phyloP scores from a whole-genome alignment of 2,329 filamentous ascomycete species.

The Ophiostoma ips region DNA sequence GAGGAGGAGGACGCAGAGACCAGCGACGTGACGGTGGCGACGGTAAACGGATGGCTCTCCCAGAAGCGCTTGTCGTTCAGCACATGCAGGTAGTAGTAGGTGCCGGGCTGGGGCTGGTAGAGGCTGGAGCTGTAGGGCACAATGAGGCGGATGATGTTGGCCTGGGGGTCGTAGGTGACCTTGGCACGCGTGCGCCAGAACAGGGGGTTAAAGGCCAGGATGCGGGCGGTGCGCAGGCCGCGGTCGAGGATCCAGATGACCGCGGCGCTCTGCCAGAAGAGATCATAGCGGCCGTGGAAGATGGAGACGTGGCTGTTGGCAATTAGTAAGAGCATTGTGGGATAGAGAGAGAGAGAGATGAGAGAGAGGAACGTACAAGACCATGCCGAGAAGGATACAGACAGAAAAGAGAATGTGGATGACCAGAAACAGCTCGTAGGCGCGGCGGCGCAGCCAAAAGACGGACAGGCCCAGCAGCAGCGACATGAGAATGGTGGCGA shows the following conservation, averaged over 20 bases:
- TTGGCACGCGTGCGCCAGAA: slow-evolving; percentile 3
- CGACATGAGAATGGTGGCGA: slow-evolving; percentile 31
- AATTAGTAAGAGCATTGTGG: neutral
- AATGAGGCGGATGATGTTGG: slow-evolving; percentile 10
- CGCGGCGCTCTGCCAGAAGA: slow-evolving; percentile 9
- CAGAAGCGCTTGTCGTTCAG: slow-evolving; percentile 27
- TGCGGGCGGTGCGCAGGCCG: slow-evolving; percentile 18
- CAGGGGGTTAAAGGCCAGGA: slow-evolving; percentile 5
- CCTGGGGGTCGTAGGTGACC: slow-evolving; percentile 7
- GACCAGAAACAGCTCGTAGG: slow-evolving; percentile 37
- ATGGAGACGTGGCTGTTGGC: slow-evolving; percentile 8
- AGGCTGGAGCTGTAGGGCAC: slow-evolving; percentile 3
- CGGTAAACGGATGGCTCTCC: slow-evolving; percentile 38
- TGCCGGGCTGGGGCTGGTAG: slow-evolving; percentile 23
- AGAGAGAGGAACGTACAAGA: neutral
- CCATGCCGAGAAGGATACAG: slow-evolving; percentile 25
- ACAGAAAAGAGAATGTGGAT: slow-evolving; percentile 28
- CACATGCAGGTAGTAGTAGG: slow-evolving; percentile 31
- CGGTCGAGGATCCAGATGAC: slow-evolving; percentile 15
- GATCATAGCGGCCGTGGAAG: slow-evolving; percentile 9
- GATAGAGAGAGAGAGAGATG: neutral
- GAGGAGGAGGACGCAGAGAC: neutral
- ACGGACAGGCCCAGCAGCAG: slow-evolving; percentile 32
- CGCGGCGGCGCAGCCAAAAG: slow-evolving; percentile 34
- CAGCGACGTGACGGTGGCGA: slow-evolving; percentile 18